phyloP scores from a whole-genome alignment of 306 rosid species.

The Rosa multiflora region DNA sequence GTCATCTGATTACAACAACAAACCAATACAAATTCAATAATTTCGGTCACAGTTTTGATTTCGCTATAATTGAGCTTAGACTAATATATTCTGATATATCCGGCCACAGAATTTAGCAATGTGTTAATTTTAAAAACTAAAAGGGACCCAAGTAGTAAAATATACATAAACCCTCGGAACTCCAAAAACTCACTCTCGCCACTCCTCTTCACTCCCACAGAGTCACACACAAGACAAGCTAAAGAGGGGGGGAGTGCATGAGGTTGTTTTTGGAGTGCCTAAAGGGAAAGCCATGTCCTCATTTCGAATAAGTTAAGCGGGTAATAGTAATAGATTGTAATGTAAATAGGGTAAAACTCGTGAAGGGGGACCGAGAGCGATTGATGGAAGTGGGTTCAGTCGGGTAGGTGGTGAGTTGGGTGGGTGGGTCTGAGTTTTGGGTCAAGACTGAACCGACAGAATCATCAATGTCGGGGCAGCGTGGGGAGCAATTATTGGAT shows the following conservation, averaged over 20 bases:
- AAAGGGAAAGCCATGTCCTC: not conserved
- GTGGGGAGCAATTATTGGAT: slow-evolving; percentile 92
- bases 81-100: too few relatives aligned
- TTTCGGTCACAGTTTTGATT: not conserved
- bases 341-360: not conserved
- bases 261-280: not conserved
- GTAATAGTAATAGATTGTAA: not conserved
- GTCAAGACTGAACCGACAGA: slow-evolving; percentile 46
- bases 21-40: not conserved
- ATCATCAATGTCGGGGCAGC: slow-evolving; percentile 86
- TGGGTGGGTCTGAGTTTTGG: slow-evolving; percentile 21
- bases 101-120: not conserved
- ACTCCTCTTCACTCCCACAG: not conserved
- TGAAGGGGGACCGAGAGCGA: slow-evolving; percentile 14
- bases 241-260: not conserved
- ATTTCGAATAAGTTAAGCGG: slow-evolving; percentile 14
- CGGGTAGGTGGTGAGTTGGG: slow-evolving; percentile 14
- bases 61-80: not conserved
- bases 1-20: too few relatives aligned
- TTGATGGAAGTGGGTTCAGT: slow-evolving; percentile 16
- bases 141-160: not conserved
- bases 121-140: not conserved
- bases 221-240: not conserved
- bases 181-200: not conserved
- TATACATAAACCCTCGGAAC: too few relatives aligned